Percentiles rank a stretch among this genome's conserved stretches.
These are phyloP conservation scores for Seiridium cupressi DNA, from an alignment of 2,329 filamentous ascomycete genomes.

Conservation along the genomic window DNA sequence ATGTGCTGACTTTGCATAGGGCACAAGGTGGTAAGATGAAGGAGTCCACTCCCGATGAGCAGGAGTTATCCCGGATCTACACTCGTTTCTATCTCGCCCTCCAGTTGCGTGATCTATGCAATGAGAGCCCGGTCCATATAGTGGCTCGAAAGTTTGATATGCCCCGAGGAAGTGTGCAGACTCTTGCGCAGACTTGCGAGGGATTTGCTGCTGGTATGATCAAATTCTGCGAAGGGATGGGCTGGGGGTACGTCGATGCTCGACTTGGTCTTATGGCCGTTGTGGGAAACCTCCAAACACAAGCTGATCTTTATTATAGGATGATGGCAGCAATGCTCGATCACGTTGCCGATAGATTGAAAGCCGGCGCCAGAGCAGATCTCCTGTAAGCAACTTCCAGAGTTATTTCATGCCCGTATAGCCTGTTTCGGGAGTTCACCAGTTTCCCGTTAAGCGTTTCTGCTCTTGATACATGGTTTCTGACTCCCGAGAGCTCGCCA, in stretches of 20 bases:
- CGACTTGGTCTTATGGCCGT: neutral
- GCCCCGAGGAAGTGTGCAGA: slow-evolving; percentile 70
- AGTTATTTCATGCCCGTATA: too few relatives aligned
- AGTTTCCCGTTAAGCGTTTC: too few relatives aligned
- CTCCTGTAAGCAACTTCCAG: slow-evolving; percentile 40
- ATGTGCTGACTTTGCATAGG: slow-evolving; percentile 36
- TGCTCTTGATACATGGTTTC: too few relatives aligned
- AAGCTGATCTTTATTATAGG: slow-evolving; percentile 30
- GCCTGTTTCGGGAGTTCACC: too few relatives aligned
- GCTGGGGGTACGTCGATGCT: slow-evolving; percentile 55
- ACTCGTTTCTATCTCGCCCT: slow-evolving; percentile 72
- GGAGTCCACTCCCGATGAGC: slow-evolving; percentile 60
- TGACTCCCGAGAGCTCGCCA: too few relatives aligned
- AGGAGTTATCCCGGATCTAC: slow-evolving; percentile 62
- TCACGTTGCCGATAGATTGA: slow-evolving; percentile 72
- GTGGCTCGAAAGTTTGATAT: slow-evolving; percentile 71
- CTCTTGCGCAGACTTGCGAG: slow-evolving; percentile 70
- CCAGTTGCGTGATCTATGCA: slow-evolving; percentile 76
- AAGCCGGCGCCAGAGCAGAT: slow-evolving; percentile 70
- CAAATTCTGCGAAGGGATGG: slow-evolving; percentile 77
- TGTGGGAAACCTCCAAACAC: neutral
- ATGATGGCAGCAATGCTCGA: slow-evolving; percentile 70
- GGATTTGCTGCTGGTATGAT: slow-evolving; percentile 79
- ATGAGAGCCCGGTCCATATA: slow-evolving; percentile 68
- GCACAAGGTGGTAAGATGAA: slow-evolving; percentile 65